Evolutionary conservation across 768 basidiomycete species (phyloP).

Genomic region (Leucosporidium scottii): DNA sequence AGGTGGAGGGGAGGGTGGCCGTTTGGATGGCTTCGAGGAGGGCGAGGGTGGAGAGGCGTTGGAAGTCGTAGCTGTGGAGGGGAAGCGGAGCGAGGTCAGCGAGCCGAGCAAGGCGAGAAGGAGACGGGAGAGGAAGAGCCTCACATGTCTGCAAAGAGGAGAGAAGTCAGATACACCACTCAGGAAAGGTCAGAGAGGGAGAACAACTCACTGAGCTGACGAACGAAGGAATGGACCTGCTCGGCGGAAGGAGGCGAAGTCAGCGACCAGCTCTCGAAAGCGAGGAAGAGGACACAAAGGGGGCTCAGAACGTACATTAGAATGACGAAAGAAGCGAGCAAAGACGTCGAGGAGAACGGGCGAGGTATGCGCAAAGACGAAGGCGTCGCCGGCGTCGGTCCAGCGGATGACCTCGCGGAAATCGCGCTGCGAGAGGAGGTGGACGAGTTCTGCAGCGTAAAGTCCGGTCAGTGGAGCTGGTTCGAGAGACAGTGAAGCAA

Average conservation of each 20-base stretch:
- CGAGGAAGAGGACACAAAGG: no score
- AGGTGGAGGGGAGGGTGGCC: neutral
- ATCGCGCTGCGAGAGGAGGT: slow-evolving; percentile 7
- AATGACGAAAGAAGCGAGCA: slow-evolving; percentile 21
- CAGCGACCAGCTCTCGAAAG: no score
- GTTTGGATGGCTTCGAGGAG: slow-evolving; percentile 12
- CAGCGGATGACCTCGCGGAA: slow-evolving; percentile 12
- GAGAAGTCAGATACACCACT: neutral
- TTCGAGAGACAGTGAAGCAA: no score
- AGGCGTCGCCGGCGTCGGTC: slow-evolving; percentile 8
- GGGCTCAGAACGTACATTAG: neutral
- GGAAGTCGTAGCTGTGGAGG: slow-evolving; percentile 13
- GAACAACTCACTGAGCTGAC: slow-evolving; percentile 25
- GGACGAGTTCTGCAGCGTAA: slow-evolving; percentile 2
- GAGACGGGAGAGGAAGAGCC: slow-evolving; percentile 2
- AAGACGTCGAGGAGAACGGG: neutral
- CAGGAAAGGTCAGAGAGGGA: neutral
- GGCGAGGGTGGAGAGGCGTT: slow-evolving; percentile 9
- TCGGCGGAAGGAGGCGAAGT: no score
- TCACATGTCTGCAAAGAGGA: slow-evolving; percentile 2
- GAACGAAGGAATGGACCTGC: slow-evolving; percentile 14
- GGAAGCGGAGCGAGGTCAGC: neutral
- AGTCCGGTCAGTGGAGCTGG: no score
- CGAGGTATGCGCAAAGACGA: slow-evolving; percentile 17
- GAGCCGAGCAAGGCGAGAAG: neutral